These are phyloP conservation scores for Sporothrix schenckii DNA, from an alignment of 2,329 filamentous ascomycete species.

Conservation along the genomic window DNA sequence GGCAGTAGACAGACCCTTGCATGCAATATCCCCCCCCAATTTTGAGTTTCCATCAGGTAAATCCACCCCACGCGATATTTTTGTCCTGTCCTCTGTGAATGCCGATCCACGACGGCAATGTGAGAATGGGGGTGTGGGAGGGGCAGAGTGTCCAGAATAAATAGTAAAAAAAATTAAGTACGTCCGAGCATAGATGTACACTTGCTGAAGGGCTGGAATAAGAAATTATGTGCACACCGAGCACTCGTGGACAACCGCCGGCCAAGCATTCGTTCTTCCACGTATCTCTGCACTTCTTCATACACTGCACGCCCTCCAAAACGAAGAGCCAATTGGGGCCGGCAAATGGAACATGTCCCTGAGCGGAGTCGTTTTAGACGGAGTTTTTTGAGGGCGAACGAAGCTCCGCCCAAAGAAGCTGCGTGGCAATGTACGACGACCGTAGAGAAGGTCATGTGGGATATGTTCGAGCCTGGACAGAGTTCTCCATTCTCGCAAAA, in stretches of 20 bases:
- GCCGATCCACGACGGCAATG: not conserved
- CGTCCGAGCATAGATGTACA: no score
- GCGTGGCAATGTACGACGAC: not conserved
- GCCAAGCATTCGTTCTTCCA: not conserved
- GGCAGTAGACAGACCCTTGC: not conserved
- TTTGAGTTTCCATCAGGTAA: constrained; percentile 22
- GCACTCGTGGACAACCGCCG: not conserved
- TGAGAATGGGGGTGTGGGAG: not conserved
- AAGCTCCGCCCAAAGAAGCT: not conserved
- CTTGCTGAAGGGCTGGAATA: not conserved
- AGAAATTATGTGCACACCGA: not conserved
- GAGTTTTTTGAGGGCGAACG: constrained; percentile 5
- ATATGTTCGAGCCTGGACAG: no score
- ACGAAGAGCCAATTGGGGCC: constrained; percentile 27
- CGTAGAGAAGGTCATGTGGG: not conserved
- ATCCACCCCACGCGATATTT: constrained; percentile 12
- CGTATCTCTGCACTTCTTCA: not conserved
- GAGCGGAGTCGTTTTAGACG: constrained; percentile 1
- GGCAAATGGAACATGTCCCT: constrained; percentile 12
- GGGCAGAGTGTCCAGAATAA: not conserved
- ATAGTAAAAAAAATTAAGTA: not conserved
- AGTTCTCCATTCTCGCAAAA: not conserved
- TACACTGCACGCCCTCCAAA: not conserved
- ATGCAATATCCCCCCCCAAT: constrained; percentile 23
- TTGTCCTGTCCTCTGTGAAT: not conserved